A percentile compares a stretch with the other conserved stretches of the same genome.
Conservation (phyloP, 2,329 filamentous ascomycete genomes). For the Pseudogymnoascus sp. region DNA sequence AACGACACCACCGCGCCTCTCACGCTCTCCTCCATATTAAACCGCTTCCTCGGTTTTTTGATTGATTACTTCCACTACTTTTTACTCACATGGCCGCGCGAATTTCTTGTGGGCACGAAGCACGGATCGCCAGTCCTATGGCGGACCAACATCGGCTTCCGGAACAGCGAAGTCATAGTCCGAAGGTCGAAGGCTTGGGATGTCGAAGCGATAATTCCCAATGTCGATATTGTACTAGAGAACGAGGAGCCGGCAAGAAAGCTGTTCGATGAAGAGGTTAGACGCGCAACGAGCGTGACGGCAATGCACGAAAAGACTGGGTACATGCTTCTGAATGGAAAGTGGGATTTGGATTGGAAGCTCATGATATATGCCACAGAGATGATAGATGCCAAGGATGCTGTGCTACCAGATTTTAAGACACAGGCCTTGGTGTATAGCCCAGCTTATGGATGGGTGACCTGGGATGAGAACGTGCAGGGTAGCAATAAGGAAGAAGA, state of each 20-base stretch:
- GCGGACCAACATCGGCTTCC: slow-evolving; percentile 68
- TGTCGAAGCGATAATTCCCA: slow-evolving; percentile 35
- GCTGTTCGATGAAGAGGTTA: slow-evolving; percentile 52
- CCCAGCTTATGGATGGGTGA: slow-evolving; percentile 61
- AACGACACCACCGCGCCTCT: neutral
- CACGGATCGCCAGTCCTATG: slow-evolving; percentile 59
- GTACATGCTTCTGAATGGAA: slow-evolving; percentile 72
- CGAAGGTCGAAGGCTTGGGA: slow-evolving; percentile 70
- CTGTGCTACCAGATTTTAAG: slow-evolving; percentile 54
- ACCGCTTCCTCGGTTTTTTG: slow-evolving; percentile 56
- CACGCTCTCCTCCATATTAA: slow-evolving; percentile 13
- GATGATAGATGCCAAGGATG: slow-evolving; percentile 22
- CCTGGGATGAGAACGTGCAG: slow-evolving; percentile 51
- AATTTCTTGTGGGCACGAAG: slow-evolving; percentile 55
- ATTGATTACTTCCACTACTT: slow-evolving; percentile 66
- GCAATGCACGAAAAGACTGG: slow-evolving; percentile 71
- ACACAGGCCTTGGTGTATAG: slow-evolving; percentile 62
- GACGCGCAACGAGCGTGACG: slow-evolving; percentile 59
- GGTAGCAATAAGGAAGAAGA: slow-evolving; percentile 45
- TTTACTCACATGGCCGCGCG: slow-evolving; percentile 64
- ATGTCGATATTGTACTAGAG: slow-evolving; percentile 39
- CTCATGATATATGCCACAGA: slow-evolving; percentile 66
- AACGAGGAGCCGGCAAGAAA: slow-evolving; percentile 43
- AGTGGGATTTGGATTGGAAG: slow-evolving; percentile 83
- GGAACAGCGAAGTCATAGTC: slow-evolving; percentile 71